Evolutionary conservation across 2,329 filamentous ascomycete species (phyloP).

Genomic region (Aspergillus sp.): DNA sequence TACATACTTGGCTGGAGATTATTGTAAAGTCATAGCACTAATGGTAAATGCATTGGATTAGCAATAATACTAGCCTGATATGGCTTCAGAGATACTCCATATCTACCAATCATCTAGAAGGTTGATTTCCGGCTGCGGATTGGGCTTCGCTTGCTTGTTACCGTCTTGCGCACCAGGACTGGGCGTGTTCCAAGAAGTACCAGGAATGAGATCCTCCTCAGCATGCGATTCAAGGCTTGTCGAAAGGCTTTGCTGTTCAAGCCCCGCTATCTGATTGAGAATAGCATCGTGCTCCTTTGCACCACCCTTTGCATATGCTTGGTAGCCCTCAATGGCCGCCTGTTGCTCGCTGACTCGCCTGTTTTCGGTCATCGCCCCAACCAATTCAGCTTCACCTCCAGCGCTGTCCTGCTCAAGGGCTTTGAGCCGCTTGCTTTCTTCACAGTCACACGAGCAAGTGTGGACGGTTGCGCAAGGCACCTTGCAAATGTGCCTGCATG

Average conservation of each 20-base stretch:
- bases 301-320: constrained; percentile 31
- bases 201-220: not conserved
- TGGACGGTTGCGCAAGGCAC: constrained; percentile 28
- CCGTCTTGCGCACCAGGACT: not conserved
- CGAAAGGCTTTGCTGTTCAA: not conserved
- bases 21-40: too few species aligned
- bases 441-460: constrained; percentile 33
- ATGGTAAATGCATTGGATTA: too few species aligned
- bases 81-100: too few species aligned
- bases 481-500: constrained; percentile 42
- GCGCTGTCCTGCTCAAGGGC: not conserved
- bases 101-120: not conserved
- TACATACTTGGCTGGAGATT: too few species aligned
- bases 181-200: not conserved
- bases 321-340: constrained; percentile 20
- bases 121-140: not conserved
- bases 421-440: not conserved
- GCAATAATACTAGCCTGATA: too few species aligned
- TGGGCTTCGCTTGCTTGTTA: not conserved
- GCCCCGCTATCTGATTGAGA: constrained; percentile 17
- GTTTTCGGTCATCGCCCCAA: not conserved
- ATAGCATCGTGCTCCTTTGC: constrained; percentile 28
- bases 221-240: not conserved
- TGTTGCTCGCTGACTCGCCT: not conserved
- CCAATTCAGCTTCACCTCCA: not conserved